These are phyloP conservation scores for Coprinellus aureogranulatus DNA, from an alignment of 768 basidiomycete species.

Conservation along the genomic window DNA sequence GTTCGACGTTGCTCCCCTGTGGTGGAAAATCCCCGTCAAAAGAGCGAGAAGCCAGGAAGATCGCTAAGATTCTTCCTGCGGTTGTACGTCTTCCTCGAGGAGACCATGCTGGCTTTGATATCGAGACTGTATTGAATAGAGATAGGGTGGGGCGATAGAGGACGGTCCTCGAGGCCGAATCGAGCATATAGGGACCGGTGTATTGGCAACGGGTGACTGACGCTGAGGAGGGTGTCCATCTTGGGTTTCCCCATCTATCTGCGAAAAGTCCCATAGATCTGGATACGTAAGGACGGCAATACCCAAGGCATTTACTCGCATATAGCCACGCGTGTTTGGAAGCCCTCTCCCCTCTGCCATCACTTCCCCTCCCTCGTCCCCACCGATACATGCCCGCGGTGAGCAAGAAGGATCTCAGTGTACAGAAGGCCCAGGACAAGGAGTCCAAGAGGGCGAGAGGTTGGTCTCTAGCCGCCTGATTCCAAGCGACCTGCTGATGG, in stretches of 20 bases:
- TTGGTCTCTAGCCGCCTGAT: constrained; percentile 12
- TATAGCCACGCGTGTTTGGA: constrained; percentile 5
- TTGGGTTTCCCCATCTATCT: constrained; percentile 2
- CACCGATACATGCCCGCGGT: constrained; percentile 42
- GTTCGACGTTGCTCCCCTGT: not conserved
- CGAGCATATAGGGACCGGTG: not conserved
- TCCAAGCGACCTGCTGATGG: not conserved
- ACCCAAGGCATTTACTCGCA: constrained; percentile 6
- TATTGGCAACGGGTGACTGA: not conserved
- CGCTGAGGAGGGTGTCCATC: not conserved
- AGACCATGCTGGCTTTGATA: too few relatives aligned
- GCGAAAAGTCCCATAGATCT: constrained; percentile 6
- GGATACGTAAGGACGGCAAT: constrained; percentile 6
- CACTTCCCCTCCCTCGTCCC: constrained; percentile 5
- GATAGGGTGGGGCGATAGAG: not conserved
- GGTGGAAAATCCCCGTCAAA: not conserved
- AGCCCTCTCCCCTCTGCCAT: constrained; percentile 5
- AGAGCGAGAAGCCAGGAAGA: not conserved
- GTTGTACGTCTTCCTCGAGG: not conserved
- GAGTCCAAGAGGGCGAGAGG: constrained; percentile 65
- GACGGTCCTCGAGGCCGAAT: not conserved
- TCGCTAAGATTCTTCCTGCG: not conserved
- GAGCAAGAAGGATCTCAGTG: constrained; percentile 41
- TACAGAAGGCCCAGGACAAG: constrained; percentile 57
- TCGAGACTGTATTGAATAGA: too few relatives aligned